Conservation (phyloP, 2,329 filamentous ascomycete genomes). For the Aspergillus sp. region DNA sequence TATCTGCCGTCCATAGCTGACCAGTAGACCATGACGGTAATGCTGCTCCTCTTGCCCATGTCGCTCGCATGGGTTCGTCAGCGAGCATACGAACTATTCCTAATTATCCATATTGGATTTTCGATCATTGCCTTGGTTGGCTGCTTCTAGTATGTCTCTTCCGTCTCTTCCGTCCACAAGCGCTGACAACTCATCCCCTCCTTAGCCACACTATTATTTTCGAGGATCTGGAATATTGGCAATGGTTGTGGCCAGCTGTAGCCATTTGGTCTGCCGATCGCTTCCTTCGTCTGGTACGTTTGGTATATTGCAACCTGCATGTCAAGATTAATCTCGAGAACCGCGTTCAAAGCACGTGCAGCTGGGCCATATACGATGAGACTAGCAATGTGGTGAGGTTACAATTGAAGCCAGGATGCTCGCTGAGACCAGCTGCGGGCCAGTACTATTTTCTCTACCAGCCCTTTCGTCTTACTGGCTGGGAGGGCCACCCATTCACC, state of each 20-base stretch:
- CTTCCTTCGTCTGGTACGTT: conserved; percentile 35
- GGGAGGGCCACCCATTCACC: conserved; percentile 49
- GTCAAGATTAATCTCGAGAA: conserved; percentile 17
- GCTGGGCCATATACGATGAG: conserved; percentile 38
- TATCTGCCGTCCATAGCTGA: conserved; percentile 1
- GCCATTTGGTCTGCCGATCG: conserved; percentile 46
- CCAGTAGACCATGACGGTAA: conserved; percentile 24
- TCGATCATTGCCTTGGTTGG: conserved; percentile 37
- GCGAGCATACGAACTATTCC: conserved; percentile 38
- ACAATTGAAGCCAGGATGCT: conserved; percentile 35
- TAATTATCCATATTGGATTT: conserved; percentile 34
- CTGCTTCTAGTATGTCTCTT: conserved; percentile 42
- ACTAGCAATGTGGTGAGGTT: conserved; percentile 42
- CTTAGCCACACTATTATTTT: conserved; percentile 44
- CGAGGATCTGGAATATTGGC: conserved; percentile 40
- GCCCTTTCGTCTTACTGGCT: conserved; percentile 38
- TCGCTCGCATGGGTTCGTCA: conserved; percentile 43
- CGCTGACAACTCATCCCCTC: not conserved
- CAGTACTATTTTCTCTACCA: conserved; percentile 48
- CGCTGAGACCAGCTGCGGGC: conserved; percentile 36
- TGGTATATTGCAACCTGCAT: conserved; percentile 41
- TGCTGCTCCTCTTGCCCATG: conserved; percentile 38
- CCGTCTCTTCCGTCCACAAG: not conserved
- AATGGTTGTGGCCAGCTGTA: conserved; percentile 46
- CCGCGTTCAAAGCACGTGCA: conserved; percentile 24